Percentiles rank a stretch among this genome's conserved stretches.
Conservation (phyloP, 345 rosid genomes). For the Passiflora organensis region DNA sequence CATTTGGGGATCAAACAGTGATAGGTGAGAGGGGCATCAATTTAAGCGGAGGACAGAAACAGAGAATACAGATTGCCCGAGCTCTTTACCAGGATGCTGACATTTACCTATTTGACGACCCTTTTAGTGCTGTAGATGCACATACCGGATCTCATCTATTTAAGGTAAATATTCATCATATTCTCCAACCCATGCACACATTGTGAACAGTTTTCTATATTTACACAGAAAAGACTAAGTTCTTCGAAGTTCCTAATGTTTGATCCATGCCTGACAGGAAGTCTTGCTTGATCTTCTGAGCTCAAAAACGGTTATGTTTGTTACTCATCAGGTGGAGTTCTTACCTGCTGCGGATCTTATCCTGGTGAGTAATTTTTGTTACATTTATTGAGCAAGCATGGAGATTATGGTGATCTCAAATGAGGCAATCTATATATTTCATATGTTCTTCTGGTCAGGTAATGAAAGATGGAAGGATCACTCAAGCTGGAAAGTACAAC, state of each 20-base stretch:
- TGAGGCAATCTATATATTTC: neutral
- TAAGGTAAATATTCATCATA: slow-evolving; percentile 10
- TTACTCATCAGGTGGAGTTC: slow-evolving; percentile 63
- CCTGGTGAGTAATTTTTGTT: slow-evolving; percentile 37
- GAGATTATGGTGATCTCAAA: neutral
- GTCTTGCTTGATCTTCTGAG: slow-evolving; percentile 45
- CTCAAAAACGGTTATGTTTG: slow-evolving; percentile 52
- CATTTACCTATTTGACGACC: slow-evolving; percentile 42
- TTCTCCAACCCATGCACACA: neutral
- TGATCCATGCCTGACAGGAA: slow-evolving; percentile 33
- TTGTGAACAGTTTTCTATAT: no score
- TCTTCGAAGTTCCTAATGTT: no score
- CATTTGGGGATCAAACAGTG: slow-evolving; percentile 41
- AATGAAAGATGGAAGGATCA: slow-evolving; percentile 72
- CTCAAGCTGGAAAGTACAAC: slow-evolving; percentile 65
- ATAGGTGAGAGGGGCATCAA: slow-evolving; percentile 50
- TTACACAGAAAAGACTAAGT: no score
- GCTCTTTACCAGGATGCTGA: slow-evolving; percentile 44
- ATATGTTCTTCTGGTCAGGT: slow-evolving; percentile 36
- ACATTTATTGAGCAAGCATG: neutral
- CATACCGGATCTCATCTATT: slow-evolving; percentile 36
- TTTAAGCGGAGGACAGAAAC: slow-evolving; percentile 43
- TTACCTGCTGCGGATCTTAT: slow-evolving; percentile 62
- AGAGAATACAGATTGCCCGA: slow-evolving; percentile 39
- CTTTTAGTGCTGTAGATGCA: slow-evolving; percentile 44